Evolutionary conservation across 176 grass and related monocot genomes (phyloP).

Genomic region (Carex myosuroides): DNA sequence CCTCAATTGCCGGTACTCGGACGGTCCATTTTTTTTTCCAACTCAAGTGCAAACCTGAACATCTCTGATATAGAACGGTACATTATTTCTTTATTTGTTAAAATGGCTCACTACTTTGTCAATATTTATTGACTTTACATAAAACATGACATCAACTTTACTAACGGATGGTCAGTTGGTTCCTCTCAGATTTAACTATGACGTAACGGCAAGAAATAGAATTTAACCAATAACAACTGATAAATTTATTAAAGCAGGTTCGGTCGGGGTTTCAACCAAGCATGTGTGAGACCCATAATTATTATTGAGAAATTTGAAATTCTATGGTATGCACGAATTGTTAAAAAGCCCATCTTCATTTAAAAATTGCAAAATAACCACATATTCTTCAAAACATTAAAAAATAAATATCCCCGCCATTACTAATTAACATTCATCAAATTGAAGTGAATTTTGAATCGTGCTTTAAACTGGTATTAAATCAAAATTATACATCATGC

Average conservation of each 20-base stretch:
- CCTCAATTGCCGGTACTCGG: background rate
- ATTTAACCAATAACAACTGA: background rate
- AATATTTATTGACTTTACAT: background rate
- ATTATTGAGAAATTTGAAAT: background rate
- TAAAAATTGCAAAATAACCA: background rate
- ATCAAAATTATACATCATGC: too few species aligned
- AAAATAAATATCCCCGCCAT: background rate
- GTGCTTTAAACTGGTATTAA: too few species aligned
- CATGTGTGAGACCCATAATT: background rate
- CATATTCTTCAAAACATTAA: background rate
- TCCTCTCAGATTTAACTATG: background rate
- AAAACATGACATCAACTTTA: background rate
- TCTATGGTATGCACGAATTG: background rate
- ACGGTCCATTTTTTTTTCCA: background rate
- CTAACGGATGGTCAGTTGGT: background rate
- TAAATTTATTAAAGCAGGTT: background rate
- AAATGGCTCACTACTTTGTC: background rate
- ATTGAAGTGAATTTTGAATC: too few species aligned
- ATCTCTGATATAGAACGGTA: background rate
- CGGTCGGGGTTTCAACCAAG: background rate
- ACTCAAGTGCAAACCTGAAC: background rate
- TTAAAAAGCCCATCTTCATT: background rate
- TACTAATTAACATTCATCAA: background rate
- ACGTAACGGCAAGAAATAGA: background rate
- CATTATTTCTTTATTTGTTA: background rate